phyloP scores from a whole-genome alignment of 2,329 filamentous ascomycete genomes.

The Neodidymelliopsis sp. region DNA sequence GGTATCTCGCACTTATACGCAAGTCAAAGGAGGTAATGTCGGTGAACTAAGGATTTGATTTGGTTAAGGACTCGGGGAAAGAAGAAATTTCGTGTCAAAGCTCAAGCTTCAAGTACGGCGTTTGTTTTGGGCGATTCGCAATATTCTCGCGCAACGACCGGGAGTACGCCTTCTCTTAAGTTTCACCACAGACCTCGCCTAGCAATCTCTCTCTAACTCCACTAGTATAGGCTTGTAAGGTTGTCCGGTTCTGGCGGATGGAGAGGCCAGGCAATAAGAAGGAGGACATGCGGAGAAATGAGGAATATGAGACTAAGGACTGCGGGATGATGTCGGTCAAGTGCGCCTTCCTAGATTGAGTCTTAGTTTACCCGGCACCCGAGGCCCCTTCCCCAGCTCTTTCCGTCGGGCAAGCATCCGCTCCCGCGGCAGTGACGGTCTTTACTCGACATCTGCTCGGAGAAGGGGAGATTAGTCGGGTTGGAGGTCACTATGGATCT shows the following conservation, averaged over 20 bases:
- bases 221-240: slow-evolving; percentile 11
- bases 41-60: slow-evolving; percentile 18
- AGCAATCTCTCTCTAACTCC: slow-evolving; percentile 11
- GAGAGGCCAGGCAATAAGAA: slow-evolving; percentile 7
- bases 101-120: slow-evolving; percentile 12
- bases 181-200: slow-evolving; percentile 15
- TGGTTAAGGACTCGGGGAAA: slow-evolving; percentile 13
- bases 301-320: slow-evolving; percentile 15
- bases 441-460: slow-evolving; percentile 30
- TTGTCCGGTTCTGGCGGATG: slow-evolving; percentile 23
- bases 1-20: slow-evolving; percentile 32
- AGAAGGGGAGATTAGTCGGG: slow-evolving; percentile 31
- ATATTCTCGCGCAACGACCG: slow-evolving; percentile 27
- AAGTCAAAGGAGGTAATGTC: slow-evolving; percentile 22
- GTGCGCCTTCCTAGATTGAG: slow-evolving; percentile 12
- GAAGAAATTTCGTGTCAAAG: slow-evolving; percentile 30
- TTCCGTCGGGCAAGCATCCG: slow-evolving; percentile 31
- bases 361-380: slow-evolving; percentile 17
- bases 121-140: slow-evolving; percentile 17
- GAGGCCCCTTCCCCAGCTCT: slow-evolving; percentile 13
- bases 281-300: slow-evolving; percentile 31
- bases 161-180: slow-evolving; percentile 34
- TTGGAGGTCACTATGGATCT: background rate
- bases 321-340: slow-evolving; percentile 30
- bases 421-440: slow-evolving; percentile 19